Conservation (phyloP, 2,329 filamentous ascomycete genomes). For the Aschersonia sp. region DNA sequence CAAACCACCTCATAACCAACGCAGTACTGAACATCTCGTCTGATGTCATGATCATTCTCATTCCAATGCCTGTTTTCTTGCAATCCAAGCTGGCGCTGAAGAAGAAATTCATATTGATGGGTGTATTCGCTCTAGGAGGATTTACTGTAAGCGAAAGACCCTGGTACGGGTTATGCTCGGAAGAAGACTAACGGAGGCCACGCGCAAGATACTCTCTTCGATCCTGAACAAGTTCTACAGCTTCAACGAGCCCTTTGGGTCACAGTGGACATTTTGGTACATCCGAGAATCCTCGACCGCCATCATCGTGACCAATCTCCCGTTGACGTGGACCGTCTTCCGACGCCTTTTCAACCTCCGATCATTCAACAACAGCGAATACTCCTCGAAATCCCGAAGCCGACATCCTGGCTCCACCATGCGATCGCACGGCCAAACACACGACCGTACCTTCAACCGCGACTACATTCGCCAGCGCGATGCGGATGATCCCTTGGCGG, state of each 20-base stretch:
- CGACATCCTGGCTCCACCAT: not conserved
- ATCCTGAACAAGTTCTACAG: slow-evolving; percentile 31
- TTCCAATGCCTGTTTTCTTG: slow-evolving; percentile 39
- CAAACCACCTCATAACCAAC: slow-evolving; percentile 43
- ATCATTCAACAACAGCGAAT: slow-evolving; percentile 9
- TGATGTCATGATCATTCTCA: slow-evolving; percentile 42
- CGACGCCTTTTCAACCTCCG: slow-evolving; percentile 19
- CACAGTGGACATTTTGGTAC: slow-evolving; percentile 28
- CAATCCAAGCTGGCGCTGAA: slow-evolving; percentile 31
- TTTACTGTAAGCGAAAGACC: slow-evolving; percentile 25
- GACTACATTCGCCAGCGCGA: not conserved
- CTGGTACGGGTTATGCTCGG: no score
- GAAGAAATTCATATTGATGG: slow-evolving; percentile 36
- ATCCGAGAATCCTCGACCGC: slow-evolving; percentile 30
- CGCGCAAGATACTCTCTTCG: slow-evolving; percentile 29
- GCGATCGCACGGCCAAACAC: slow-evolving; percentile 10
- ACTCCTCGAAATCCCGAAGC: slow-evolving; percentile 6
- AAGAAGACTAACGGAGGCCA: not conserved
- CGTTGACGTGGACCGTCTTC: slow-evolving; percentile 27
- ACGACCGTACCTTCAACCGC: not conserved
- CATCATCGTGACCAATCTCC: slow-evolving; percentile 28
- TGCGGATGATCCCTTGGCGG: slow-evolving; percentile 10
- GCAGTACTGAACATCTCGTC: slow-evolving; percentile 45
- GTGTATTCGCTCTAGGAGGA: slow-evolving; percentile 28
- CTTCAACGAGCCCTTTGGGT: slow-evolving; percentile 22